phyloP scores from a whole-genome alignment of 495 filamentous ascomycete genomes.

The Xylaria longipes region DNA sequence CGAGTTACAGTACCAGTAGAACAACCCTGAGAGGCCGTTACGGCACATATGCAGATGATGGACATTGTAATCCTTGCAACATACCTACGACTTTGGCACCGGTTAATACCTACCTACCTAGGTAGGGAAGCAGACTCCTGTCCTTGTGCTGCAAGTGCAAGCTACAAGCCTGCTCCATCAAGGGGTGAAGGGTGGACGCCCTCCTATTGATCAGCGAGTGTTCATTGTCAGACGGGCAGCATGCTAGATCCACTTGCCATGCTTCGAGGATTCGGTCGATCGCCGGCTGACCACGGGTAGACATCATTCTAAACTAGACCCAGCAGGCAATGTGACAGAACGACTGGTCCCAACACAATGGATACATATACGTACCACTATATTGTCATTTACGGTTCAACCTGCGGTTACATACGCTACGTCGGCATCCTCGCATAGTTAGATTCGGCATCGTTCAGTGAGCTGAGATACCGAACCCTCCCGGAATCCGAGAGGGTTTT shows the following conservation, averaged over 20 bases:
- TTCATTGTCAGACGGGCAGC: constrained; percentile 14
- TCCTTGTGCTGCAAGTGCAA: background rate
- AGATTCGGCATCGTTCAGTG: constrained; percentile 5
- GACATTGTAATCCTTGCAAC: background rate
- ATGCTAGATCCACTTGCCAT: constrained; percentile 37
- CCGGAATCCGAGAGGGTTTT: constrained; percentile 13
- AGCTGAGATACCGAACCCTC: constrained; percentile 19
- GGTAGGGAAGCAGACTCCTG: background rate
- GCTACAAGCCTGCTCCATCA: background rate
- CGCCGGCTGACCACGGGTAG: constrained; percentile 23
- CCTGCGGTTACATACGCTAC: constrained; percentile 18
- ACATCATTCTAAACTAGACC: constrained; percentile 34
- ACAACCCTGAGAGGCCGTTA: background rate
- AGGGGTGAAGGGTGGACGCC: background rate
- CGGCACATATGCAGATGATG: background rate
- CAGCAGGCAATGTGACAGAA: constrained; percentile 30
- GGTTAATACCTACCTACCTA: too few species aligned
- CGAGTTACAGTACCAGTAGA: background rate
- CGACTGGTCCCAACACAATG: constrained; percentile 38
- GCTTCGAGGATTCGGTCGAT: constrained; percentile 28
- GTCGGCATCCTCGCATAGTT: constrained; percentile 3
- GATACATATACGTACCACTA: constrained; percentile 29
- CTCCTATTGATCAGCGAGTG: background rate
- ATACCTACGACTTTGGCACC: background rate
- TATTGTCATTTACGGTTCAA: constrained; percentile 15